A percentile compares a stretch with the other conserved stretches of the same genome.
Evolutionary conservation across 352 stramenopile genomes (phyloP).

Genomic region (Phytophthora vignae): DNA sequence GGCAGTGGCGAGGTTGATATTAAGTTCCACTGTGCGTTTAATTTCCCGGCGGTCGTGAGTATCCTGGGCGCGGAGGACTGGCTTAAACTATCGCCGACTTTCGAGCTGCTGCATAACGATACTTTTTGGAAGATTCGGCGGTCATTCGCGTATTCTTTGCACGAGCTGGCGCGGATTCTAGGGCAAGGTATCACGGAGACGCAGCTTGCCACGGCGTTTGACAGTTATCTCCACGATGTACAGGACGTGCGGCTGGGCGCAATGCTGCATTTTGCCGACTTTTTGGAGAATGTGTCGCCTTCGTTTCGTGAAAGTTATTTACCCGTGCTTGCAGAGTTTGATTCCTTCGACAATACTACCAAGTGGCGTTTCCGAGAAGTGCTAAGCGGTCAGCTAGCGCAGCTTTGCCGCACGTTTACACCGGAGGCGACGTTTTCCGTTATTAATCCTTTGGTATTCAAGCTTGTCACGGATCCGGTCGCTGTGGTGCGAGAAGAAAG

Average conservation of each 20-base stretch:
- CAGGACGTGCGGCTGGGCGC: conserved; percentile 84
- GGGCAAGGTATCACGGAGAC: conserved; percentile 81
- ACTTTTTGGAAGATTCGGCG: conserved; percentile 91
- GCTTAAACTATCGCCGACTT: conserved; percentile 81
- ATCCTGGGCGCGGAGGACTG: conserved; percentile 79
- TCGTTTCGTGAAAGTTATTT: conserved; percentile 84
- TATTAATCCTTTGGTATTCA: conserved; percentile 78
- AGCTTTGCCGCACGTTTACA: conserved; percentile 79
- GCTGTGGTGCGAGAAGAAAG: conserved; percentile 77
- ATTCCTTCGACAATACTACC: conserved; percentile 71
- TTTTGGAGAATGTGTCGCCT: conserved; percentile 77
- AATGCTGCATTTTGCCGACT: conserved; percentile 88
- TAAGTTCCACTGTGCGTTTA: conserved; percentile 93
- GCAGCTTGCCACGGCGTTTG: conserved; percentile 84
- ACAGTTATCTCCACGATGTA: conserved; percentile 86
- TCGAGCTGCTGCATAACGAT: conserved; percentile 82
- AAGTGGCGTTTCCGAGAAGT: conserved; percentile 89
- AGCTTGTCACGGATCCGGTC: conserved; percentile 81
- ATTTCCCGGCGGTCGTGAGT: conserved; percentile 90
- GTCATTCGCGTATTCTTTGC: conserved; percentile 93
- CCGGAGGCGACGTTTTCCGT: conserved; percentile 76
- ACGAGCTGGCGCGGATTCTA: conserved; percentile 88
- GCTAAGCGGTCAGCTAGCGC: conserved; percentile 75
- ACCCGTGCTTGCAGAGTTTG: conserved; percentile 73
- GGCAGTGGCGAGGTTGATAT: conserved; percentile 88